These are phyloP conservation scores for Coemansia erecta DNA, from an alignment of 192 early-diverging fungal genomes.

Conservation along the genomic window DNA sequence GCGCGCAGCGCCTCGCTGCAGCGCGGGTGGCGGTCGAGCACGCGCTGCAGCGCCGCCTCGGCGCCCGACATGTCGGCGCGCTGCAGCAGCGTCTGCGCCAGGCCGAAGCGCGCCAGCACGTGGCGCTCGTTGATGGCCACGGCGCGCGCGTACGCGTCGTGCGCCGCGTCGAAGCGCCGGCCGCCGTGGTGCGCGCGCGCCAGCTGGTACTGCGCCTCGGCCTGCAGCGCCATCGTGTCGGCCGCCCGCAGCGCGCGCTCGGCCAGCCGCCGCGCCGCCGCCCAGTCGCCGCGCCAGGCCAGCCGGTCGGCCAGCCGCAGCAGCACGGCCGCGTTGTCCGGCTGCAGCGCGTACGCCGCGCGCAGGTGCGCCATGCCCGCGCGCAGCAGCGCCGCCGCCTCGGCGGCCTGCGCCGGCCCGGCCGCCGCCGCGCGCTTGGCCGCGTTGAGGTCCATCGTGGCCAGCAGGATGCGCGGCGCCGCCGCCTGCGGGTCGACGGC, in stretches of 20 bases:
- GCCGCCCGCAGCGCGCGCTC: constrained; percentile 47
- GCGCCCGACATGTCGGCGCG: constrained; percentile 44
- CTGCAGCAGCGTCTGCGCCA: constrained; percentile 73
- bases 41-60: constrained; percentile 57
- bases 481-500: constrained; percentile 66
- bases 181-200: constrained; percentile 57
- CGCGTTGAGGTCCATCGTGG: constrained; percentile 78
- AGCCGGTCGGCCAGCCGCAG: constrained; percentile 59
- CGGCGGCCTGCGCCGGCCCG: neutral
- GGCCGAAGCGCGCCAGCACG: constrained; percentile 66
- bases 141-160: constrained; percentile 64
- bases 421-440: constrained; percentile 44
- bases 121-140: constrained; percentile 67
- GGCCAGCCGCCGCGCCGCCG: constrained; percentile 44
- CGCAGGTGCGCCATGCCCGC: constrained; percentile 31
- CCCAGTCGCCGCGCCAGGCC: constrained; percentile 49
- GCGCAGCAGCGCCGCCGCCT: constrained; percentile 6
- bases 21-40: constrained; percentile 59
- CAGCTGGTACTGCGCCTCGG: constrained; percentile 62
- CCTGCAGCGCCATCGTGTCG: constrained; percentile 55
- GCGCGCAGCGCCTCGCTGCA: constrained; percentile 66
- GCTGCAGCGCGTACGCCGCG: constrained; percentile 27
- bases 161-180: constrained; percentile 70
- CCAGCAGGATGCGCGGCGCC: constrained; percentile 70
- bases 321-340: constrained; percentile 30